These are phyloP conservation scores for Buddleja alternifolia DNA, from an alignment of 257 asterid genomes.

Conservation along the genomic window DNA sequence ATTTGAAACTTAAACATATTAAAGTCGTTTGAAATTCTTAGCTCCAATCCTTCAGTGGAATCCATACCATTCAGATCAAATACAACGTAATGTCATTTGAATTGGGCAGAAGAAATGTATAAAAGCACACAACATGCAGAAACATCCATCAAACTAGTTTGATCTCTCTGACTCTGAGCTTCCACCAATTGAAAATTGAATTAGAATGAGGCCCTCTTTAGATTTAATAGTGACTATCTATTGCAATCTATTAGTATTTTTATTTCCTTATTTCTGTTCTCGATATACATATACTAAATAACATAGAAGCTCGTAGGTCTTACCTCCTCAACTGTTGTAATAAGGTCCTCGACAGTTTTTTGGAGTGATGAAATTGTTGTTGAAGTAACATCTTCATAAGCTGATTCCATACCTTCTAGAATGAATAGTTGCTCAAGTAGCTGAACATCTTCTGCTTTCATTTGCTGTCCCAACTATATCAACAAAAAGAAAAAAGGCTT, in stretches of 20 bases:
- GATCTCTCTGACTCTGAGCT: not conserved
- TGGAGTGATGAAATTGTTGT: conserved; percentile 65
- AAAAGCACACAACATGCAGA: not conserved
- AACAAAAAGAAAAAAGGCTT: conserved; percentile 30
- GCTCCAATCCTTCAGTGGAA: too few relatives aligned
- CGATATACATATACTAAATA: not conserved
- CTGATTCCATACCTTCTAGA: conserved; percentile 66
- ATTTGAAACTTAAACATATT: too few relatives aligned
- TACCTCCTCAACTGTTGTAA: conserved; percentile 56
- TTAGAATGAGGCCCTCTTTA: not conserved
- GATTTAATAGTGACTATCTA: not conserved
- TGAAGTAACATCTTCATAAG: conserved; percentile 63
- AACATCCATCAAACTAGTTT: not conserved
- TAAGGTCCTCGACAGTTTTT: conserved; percentile 50
- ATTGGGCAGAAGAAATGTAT: not conserved
- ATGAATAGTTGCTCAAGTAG: conserved; percentile 71
- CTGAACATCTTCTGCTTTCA: conserved; percentile 60
- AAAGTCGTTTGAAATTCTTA: too few relatives aligned
- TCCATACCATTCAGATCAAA: too few relatives aligned
- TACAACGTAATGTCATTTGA: not conserved
- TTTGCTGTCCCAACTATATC: conserved; percentile 57
- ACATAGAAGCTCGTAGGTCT: conserved; percentile 7
- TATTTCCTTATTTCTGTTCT: not conserved
- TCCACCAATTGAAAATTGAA: not conserved
- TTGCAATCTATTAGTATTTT: not conserved